Percentiles rank a stretch among this genome's conserved stretches.
Conservation (phyloP, 352 stramenopile genomes). For the Phytophthora crassamura region DNA sequence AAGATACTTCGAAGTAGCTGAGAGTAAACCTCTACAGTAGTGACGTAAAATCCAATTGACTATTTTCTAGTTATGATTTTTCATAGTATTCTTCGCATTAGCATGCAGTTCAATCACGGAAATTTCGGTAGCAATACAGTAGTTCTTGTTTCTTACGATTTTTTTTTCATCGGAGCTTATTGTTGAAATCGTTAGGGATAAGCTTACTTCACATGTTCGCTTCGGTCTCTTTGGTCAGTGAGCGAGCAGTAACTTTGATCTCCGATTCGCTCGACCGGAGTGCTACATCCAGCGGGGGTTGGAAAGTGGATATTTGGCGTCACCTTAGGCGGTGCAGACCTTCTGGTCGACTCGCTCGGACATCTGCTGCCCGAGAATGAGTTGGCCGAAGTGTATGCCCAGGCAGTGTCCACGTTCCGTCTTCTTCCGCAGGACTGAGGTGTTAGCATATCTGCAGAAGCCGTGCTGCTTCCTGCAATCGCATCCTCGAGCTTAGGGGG, state of each 20-base stretch:
- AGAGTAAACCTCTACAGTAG: constrained; percentile 7
- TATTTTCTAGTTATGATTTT: constrained; percentile 17
- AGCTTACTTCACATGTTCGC: constrained; percentile 26
- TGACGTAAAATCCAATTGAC: constrained; percentile 19
- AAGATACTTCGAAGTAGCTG: too few species aligned
- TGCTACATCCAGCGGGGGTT: constrained; percentile 23
- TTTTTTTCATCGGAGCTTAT: too few species aligned
- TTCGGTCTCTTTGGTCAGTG: constrained; percentile 8
- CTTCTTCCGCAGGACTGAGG: constrained; percentile 57
- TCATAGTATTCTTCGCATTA: too few species aligned
- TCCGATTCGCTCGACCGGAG: constrained; percentile 25
- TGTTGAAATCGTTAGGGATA: too few species aligned
- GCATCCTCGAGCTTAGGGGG: constrained; percentile 66
- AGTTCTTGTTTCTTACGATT: too few species aligned
- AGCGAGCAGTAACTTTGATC: constrained; percentile 16
- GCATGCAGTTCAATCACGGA: too few species aligned
- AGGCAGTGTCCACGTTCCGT: constrained; percentile 58
- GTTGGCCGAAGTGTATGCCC: constrained; percentile 48
- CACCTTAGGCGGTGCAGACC: constrained; percentile 27
- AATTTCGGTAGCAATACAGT: too few species aligned
- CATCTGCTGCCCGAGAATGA: constrained; percentile 57
- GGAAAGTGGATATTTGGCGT: not conserved
- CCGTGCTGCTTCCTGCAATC: constrained; percentile 41
- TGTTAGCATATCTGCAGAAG: constrained; percentile 46
- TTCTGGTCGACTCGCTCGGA: constrained; percentile 30